Percentiles rank a stretch among this genome's conserved stretches.
phyloP scores from a whole-genome alignment of 2,329 filamentous ascomycete species.

The Fusarium penzigii region DNA sequence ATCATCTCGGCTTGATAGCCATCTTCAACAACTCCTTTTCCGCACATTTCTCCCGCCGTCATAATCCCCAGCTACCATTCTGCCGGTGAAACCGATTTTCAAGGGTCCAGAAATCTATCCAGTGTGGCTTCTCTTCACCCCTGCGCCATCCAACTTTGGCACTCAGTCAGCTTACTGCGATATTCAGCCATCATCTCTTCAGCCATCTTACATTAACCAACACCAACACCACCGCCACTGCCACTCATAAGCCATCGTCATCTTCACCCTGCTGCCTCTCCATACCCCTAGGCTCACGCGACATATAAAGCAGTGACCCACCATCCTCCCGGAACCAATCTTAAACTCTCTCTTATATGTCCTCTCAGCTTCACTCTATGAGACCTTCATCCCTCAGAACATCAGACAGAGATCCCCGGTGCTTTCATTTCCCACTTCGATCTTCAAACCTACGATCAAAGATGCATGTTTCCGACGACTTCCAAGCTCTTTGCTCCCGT shows the following conservation, averaged over 20 bases:
- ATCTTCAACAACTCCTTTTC: no score
- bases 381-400: slow-evolving; percentile 4
- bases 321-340: slow-evolving; percentile 1
- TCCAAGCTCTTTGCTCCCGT: slow-evolving; percentile 46
- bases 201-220: neutral
- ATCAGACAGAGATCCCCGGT: slow-evolving; percentile 21
- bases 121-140: neutral
- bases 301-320: no score
- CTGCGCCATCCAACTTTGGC: neutral
- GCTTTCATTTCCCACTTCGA: slow-evolving; percentile 15
- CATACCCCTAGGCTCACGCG: neutral
- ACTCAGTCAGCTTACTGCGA: neutral
- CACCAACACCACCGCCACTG: neutral
- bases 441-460: slow-evolving; percentile 15
- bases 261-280: slow-evolving; percentile 1
- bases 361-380: slow-evolving; percentile 8
- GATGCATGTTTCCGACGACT: slow-evolving; percentile 42
- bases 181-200: neutral
- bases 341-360: neutral
- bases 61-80: neutral
- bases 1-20: neutral
- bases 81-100: neutral
- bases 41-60: no score
- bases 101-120: neutral
- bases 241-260: neutral